These are phyloP conservation scores for Teunomyces stri DNA, from an alignment of 805 yeast genomes.

Conservation along the genomic window DNA sequence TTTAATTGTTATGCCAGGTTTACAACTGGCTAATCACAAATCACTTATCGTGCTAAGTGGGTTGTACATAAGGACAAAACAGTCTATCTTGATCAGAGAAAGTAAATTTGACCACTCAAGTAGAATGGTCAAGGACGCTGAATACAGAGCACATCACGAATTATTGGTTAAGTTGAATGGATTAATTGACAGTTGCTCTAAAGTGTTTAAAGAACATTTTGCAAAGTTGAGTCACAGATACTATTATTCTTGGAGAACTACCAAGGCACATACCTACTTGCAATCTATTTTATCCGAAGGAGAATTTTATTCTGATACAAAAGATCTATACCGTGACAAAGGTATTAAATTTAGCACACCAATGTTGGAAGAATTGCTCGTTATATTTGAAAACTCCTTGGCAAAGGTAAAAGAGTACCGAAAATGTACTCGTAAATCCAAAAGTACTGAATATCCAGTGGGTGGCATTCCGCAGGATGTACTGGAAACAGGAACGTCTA, in stretches of 20 bases:
- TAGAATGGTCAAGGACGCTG: constrained; percentile 13
- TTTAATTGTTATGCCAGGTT: constrained; percentile 17
- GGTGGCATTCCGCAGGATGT: neutral
- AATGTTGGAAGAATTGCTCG: constrained; percentile 20
- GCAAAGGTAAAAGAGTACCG: constrained; percentile 10
- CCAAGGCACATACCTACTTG: constrained; percentile 52
- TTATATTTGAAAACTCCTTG: constrained; percentile 21
- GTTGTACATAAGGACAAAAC: constrained; percentile 8
- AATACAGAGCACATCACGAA: constrained; percentile 15
- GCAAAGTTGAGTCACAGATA: constrained; percentile 52
- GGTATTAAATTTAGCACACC: constrained; percentile 11
- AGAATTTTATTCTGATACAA: constrained; percentile 19
- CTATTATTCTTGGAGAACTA: constrained; percentile 67
- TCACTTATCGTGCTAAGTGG: constrained; percentile 11
- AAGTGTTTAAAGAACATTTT: constrained; percentile 8
- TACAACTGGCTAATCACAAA: constrained; percentile 18
- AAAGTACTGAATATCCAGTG: neutral
- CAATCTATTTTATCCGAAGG: constrained; percentile 30
- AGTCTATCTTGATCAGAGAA: constrained; percentile 6
- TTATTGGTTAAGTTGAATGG: constrained; percentile 1
- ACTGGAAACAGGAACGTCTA: neutral
- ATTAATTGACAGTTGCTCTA: neutral
- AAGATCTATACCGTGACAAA: constrained; percentile 3
- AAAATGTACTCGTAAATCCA: neutral
- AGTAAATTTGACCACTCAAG: constrained; percentile 15